Base-by-base conservation (phyloP, 108 stramenopile species). In the Stephanodiscus triporus region DNA sequence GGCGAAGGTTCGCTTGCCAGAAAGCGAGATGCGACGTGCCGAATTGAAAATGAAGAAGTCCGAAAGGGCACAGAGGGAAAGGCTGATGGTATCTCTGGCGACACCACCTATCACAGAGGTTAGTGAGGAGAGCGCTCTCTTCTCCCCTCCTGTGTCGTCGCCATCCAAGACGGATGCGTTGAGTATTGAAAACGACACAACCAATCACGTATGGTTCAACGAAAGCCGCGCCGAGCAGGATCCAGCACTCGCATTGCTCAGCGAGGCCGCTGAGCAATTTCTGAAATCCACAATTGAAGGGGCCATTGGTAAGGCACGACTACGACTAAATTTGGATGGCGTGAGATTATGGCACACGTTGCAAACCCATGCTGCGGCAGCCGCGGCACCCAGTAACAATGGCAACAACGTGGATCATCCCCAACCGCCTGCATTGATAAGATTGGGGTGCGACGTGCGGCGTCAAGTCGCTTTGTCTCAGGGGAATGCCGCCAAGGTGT, bases 331-430 rank as follows among this genome's bases (percentile, higher is more conserved):
- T 62, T 50, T 94, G 23, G 90, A 94, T 56, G 93, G 89, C 13
- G 88, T 94, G 34, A 86, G 93, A 23, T 72, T 94, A 38, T 91
- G 88, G 89, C 88, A 94, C 68, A 77, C 85, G 29, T 88, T 91
- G 74, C 74, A 86, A 32, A 48, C 59, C 26, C 68, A 68, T 30
- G 54, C 63, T 11, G 63, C 63, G 23, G 66, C n/a, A n/a, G n/a
- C n/a, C n/a, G n/a, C 57, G 16, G 22, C 69, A 26, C 68, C 73
- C 29, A 71, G 76, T 13, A 74, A 50, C 37, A 42, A 55, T 9
- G 51, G 11, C 37, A 64, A 60, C 23, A 49, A 68, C 36, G 38
- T 32, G 2, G 55, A 78, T 29, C 27, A n/a, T 0, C 59, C 70
- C 40, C 76, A 62, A 57, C 80, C 81, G 23, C 89, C 93, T 9